A percentile compares a stretch with the other conserved stretches of the same genome.
Evolutionary conservation across 495 filamentous ascomycete species (phyloP).

Genomic region (Halenospora varia): DNA sequence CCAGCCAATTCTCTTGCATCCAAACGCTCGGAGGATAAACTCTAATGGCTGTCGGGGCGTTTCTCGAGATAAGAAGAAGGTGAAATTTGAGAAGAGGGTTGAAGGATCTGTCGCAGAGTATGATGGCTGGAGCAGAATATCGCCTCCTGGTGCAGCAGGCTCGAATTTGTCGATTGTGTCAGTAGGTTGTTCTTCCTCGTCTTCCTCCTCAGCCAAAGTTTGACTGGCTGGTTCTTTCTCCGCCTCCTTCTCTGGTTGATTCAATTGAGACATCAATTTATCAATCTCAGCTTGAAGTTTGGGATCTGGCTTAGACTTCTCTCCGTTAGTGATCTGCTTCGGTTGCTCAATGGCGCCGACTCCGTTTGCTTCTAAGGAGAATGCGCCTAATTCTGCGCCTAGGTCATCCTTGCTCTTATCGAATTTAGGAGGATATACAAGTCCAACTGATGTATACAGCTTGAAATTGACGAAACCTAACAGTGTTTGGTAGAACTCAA

Average conservation of each 20-base stretch:
- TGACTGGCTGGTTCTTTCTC: slow-evolving; percentile 37
- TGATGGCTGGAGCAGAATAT: slow-evolving; percentile 80
- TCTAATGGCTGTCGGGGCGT: slow-evolving; percentile 87
- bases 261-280: slow-evolving; percentile 48
- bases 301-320: slow-evolving; percentile 28
- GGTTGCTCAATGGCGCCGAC: slow-evolving; percentile 48
- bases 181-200: slow-evolving; percentile 42
- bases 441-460: slow-evolving; percentile 82
- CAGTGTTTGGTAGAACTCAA: slow-evolving; percentile 96
- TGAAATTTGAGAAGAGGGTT: slow-evolving; percentile 78
- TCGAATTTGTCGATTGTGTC: slow-evolving; percentile 88
- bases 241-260: slow-evolving; percentile 35
- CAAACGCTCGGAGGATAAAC: slow-evolving; percentile 90
- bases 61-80: slow-evolving; percentile 91
- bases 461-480: slow-evolving; percentile 94
- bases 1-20: slow-evolving; percentile 96
- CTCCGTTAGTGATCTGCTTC: slow-evolving; percentile 22
- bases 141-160: slow-evolving; percentile 70
- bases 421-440: slow-evolving; percentile 94
- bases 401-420: slow-evolving; percentile 80
- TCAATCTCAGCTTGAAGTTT: slow-evolving; percentile 52
- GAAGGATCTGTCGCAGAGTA: slow-evolving; percentile 50
- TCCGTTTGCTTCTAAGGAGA: slow-evolving; percentile 74
- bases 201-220: slow-evolving; percentile 31
- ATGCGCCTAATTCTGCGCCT: slow-evolving; percentile 87